Conservation (phyloP, 257 asterid species). For the Nicotiana obtusifolia region DNA sequence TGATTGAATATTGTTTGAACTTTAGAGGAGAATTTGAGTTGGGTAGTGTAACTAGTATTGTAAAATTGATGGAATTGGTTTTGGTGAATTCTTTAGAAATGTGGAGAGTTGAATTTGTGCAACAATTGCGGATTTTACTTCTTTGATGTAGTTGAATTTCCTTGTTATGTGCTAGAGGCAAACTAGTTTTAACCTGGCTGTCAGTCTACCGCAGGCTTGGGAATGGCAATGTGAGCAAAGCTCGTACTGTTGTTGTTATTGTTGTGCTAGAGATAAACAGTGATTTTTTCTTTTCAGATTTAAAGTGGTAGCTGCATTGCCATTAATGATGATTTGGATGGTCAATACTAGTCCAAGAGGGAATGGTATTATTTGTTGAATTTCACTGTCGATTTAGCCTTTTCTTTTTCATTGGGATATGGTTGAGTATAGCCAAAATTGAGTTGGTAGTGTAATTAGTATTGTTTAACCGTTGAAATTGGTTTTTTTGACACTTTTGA, state of each 20-base stretch:
- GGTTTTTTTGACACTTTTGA: background rate
- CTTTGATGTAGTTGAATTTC: background rate
- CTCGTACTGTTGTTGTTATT: no score
- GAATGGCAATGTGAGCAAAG: no score
- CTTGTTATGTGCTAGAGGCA: background rate
- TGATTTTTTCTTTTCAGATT: background rate
- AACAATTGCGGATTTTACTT: background rate
- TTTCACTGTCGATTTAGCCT: background rate
- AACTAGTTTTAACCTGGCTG: no score
- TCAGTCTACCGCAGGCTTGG: no score
- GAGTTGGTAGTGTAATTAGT: background rate
- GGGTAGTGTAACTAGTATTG: slow-evolving; percentile 3
- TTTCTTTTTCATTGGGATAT: background rate
- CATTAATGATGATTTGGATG: background rate
- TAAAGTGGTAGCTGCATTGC: background rate
- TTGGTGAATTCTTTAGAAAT: background rate
- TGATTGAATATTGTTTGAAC: background rate
- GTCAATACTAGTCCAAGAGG: background rate
- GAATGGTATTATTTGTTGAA: background rate
- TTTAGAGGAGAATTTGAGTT: background rate
- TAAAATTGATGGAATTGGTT: background rate
- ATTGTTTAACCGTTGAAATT: background rate
- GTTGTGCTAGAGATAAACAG: background rate
- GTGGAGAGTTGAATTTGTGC: background rate
- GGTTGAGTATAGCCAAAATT: background rate